A percentile compares a stretch with the other conserved stretches of the same genome.
phyloP scores from a whole-genome alignment of 257 asterid species.

The Solanum rostratum region DNA sequence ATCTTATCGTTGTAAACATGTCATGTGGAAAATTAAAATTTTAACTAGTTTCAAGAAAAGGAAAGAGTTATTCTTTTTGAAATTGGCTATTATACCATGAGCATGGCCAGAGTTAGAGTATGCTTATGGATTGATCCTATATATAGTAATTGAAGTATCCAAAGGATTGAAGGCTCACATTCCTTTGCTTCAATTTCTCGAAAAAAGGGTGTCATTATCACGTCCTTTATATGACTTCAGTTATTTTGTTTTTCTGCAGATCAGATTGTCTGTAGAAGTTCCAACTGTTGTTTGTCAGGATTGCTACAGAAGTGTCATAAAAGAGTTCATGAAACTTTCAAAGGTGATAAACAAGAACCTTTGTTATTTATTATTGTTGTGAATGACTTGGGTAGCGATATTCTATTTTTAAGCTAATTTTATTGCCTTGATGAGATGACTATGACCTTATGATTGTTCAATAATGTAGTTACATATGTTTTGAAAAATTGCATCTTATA shows the following conservation, averaged over 20 bases:
- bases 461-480: neutral
- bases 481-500: neutral
- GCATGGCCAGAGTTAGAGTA: neutral
- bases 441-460: neutral
- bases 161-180: neutral
- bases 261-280: slow-evolving; percentile 76
- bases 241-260: slow-evolving; percentile 23
- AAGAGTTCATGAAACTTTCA: slow-evolving; percentile 53
- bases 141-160: neutral
- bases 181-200: neutral
- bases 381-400: neutral
- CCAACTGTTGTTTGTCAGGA: slow-evolving; percentile 79
- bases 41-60: too few species aligned
- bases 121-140: neutral
- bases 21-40: too few species aligned
- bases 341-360: slow-evolving; percentile 30
- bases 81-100: too few species aligned
- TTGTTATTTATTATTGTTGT: neutral
- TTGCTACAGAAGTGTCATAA: slow-evolving; percentile 50
- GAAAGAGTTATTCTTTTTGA: too few species aligned
- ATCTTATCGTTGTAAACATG: too few species aligned
- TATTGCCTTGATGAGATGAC: neutral
- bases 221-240: neutral
- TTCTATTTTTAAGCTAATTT: neutral
- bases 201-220: neutral